Percentiles rank a stretch among this genome's conserved stretches.
phyloP scores from a whole-genome alignment of 1,139 yeast genomes.

The Blastobotrys petasosporus region DNA sequence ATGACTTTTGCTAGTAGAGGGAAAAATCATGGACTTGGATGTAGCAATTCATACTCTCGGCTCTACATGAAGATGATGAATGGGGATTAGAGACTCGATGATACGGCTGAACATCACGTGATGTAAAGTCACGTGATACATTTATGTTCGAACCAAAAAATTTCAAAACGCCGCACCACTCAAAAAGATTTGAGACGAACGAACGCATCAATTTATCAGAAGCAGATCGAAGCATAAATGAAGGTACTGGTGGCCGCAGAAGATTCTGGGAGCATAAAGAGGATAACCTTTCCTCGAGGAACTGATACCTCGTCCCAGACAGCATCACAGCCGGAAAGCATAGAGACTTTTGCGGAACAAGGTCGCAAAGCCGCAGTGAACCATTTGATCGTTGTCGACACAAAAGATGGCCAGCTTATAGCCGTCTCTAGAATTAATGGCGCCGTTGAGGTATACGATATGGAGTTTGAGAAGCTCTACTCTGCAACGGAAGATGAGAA shows the following conservation, averaged over 20 bases:
- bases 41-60: too few species aligned
- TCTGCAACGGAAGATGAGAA: constrained; percentile 4
- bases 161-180: neutral
- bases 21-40: too few species aligned
- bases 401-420: constrained; percentile 15
- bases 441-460: constrained; percentile 20
- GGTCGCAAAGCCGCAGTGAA: constrained; percentile 28
- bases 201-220: neutral
- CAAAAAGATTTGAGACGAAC: neutral
- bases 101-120: constrained; percentile 1
- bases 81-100: too few species aligned
- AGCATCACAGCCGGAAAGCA: constrained; percentile 26
- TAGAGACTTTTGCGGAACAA: constrained; percentile 23
- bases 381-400: constrained; percentile 18
- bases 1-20: too few species aligned
- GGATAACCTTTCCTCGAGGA: constrained; percentile 25
- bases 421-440: constrained; percentile 27
- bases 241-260: constrained; percentile 35
- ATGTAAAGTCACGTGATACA: neutral
- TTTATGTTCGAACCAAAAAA: constrained; percentile 1
- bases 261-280: constrained; percentile 35
- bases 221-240: constrained; percentile 23
- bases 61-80: too few species aligned
- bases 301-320: constrained; percentile 32
- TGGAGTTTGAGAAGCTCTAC: constrained; percentile 16